Evolutionary conservation across 1,139 yeast genomes (phyloP).

Genomic region (Geotrichum australiense): DNA sequence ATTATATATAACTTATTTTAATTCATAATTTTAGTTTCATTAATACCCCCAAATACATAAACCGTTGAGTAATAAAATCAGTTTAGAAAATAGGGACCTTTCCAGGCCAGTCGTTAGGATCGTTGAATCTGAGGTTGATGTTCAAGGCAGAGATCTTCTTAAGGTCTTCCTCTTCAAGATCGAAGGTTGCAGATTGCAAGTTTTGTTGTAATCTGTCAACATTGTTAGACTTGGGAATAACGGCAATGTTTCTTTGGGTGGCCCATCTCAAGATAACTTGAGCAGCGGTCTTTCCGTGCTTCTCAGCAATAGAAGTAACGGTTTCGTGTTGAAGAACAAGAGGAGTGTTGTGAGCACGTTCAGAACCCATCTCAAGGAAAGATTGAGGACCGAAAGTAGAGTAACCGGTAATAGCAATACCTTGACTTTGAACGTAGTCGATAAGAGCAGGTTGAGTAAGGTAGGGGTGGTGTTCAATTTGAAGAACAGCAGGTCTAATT

Average conservation of each 20-base stretch:
- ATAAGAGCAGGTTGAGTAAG: constrained; percentile 67
- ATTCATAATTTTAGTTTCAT: no score
- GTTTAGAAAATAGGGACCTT: constrained; percentile 44
- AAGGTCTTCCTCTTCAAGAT: constrained; percentile 44
- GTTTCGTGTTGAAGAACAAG: constrained; percentile 49
- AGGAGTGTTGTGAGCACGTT: constrained; percentile 46
- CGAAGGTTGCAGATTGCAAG: constrained; percentile 50
- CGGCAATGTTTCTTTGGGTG: constrained; percentile 57
- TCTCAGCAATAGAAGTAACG: constrained; percentile 45
- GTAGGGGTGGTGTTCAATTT: constrained; percentile 92
- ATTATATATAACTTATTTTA: no score
- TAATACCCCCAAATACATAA: no score
- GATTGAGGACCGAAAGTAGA: constrained; percentile 66
- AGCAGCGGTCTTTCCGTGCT: constrained; percentile 50
- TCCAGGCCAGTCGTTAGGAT: constrained; percentile 70
- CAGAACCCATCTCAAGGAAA: constrained; percentile 46
- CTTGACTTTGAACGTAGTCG: constrained; percentile 53
- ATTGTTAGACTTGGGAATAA: constrained; percentile 63
- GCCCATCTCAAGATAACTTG: constrained; percentile 67
- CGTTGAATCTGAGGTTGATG: constrained; percentile 69
- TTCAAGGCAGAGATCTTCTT: constrained; percentile 46
- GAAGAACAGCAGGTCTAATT: constrained; percentile 73
- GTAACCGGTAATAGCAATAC: constrained; percentile 72
- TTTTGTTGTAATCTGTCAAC: constrained; percentile 51
- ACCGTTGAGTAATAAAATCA: no score